Evolutionary conservation across 345 rosid species (phyloP).

Genomic region (Eucalyptus erythrocorys): DNA sequence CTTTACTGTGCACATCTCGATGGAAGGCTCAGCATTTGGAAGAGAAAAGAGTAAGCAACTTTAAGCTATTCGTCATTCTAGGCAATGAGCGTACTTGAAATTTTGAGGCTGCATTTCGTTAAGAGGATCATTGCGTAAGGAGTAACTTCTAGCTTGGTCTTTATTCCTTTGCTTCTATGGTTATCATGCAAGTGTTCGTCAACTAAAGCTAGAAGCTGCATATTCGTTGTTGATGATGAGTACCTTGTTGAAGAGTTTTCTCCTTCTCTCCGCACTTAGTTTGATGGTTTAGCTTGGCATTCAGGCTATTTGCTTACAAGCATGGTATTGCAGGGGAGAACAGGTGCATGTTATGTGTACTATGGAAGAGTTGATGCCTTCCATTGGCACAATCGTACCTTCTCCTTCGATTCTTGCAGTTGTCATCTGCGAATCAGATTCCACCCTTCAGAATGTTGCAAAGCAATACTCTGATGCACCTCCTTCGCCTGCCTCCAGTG

Average conservation of each 20-base stretch:
- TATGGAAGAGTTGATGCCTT: conserved; percentile 86
- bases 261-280: background rate
- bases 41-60: conserved; percentile 63
- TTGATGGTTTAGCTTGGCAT: background rate
- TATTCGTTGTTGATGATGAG: background rate
- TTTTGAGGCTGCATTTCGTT: background rate
- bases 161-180: background rate
- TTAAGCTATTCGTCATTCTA: background rate
- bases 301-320: conserved; percentile 7
- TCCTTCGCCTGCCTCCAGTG: conserved; percentile 22
- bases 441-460: conserved; percentile 68
- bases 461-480: conserved; percentile 48
- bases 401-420: conserved; percentile 67
- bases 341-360: conserved; percentile 75
- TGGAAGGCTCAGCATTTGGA: conserved; percentile 92
- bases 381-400: conserved; percentile 71
- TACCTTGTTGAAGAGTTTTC: background rate
- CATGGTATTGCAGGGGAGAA: conserved; percentile 57
- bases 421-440: conserved; percentile 58
- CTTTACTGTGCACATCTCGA: conserved; percentile 87
- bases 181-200: background rate
- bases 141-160: background rate
- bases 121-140: background rate
- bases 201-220: background rate
- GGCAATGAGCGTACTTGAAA: background rate